These are phyloP conservation scores for Inosperma sp. DNA, from an alignment of 768 basidiomycete species.

Conservation along the genomic window DNA sequence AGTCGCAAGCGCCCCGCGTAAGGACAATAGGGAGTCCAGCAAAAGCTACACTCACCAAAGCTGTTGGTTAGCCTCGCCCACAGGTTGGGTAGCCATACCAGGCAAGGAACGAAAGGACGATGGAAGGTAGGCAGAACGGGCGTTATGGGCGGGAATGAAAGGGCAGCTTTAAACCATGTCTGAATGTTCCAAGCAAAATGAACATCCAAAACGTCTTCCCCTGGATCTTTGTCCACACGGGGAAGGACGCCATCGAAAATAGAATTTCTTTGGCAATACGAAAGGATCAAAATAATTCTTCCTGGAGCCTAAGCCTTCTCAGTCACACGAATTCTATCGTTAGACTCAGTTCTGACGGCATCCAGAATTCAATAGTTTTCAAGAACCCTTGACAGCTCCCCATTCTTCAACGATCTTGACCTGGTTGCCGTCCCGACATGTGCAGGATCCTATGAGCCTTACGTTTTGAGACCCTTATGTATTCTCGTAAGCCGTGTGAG, in stretches of 20 bases:
- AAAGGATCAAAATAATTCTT: constrained; percentile 36
- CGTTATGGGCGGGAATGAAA: constrained; percentile 39
- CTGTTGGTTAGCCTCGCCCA: constrained; percentile 57
- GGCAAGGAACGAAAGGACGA: constrained; percentile 33
- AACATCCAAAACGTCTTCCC: constrained; percentile 51
- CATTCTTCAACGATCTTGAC: constrained; percentile 11
- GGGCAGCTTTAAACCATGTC: constrained; percentile 44
- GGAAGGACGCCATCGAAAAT: constrained; percentile 43
- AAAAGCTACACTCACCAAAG: constrained; percentile 49
- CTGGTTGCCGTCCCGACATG: too few species aligned
- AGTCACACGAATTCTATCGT: constrained; percentile 39
- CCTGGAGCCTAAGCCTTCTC: constrained; percentile 32
- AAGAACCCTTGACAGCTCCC: constrained; percentile 18
- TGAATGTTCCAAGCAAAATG: constrained; percentile 41
- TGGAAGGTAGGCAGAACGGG: constrained; percentile 19
- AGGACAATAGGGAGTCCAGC: constrained; percentile 10
- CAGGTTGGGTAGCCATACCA: constrained; percentile 51
- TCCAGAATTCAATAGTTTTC: constrained; percentile 16
- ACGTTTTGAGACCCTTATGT: background rate
- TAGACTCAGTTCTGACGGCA: constrained; percentile 23
- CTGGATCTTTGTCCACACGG: constrained; percentile 51
- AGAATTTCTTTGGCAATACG: constrained; percentile 36
- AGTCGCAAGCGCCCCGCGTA: constrained; percentile 4
- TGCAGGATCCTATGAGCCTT: too few species aligned
- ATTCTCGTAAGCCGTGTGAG: too few species aligned